Percentiles rank a stretch among this genome's conserved stretches.
Conservation (phyloP, 1,139 yeast species). For the Yamadazyma triangularis region DNA sequence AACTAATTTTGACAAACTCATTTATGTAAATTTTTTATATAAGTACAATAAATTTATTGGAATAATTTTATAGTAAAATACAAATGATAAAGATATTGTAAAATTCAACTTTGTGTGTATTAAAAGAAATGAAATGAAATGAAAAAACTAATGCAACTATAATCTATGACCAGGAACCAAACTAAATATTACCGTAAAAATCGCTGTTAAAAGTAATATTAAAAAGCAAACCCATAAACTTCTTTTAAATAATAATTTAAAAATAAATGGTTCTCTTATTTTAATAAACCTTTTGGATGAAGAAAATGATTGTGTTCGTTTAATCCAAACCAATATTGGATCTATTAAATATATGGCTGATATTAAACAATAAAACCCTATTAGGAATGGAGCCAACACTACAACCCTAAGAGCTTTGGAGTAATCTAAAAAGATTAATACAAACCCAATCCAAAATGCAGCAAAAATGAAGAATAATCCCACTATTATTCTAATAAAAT, state of each 20-base stretch:
- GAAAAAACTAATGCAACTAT: constrained; percentile 6
- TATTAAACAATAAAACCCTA: constrained; percentile 70
- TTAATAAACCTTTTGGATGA: constrained; percentile 37
- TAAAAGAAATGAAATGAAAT: too few relatives aligned
- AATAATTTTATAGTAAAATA: too few relatives aligned
- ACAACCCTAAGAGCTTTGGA: constrained; percentile 70
- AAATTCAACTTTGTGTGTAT: too few relatives aligned
- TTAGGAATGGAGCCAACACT: constrained; percentile 61
- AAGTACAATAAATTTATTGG: neutral
- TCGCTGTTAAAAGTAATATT: constrained; percentile 59
- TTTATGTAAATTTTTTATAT: neutral
- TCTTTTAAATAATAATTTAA: constrained; percentile 57
- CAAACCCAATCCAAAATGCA: constrained; percentile 89
- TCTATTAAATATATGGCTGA: constrained; percentile 76
- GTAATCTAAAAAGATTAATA: constrained; percentile 70
- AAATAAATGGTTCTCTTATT: constrained; percentile 72
- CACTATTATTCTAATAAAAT: constrained; percentile 51
- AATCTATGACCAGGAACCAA: constrained; percentile 72
- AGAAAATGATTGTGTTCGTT: constrained; percentile 58
- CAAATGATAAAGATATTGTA: too few relatives aligned
- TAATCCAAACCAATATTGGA: constrained; percentile 70
- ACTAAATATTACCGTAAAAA: constrained; percentile 68
- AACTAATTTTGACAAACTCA: constrained; percentile 6
- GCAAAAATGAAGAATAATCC: constrained; percentile 73
- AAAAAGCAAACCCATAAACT: constrained; percentile 66